phyloP scores from a whole-genome alignment of 1,284 basidiomycete genomes.

The Leccinum insolens region DNA sequence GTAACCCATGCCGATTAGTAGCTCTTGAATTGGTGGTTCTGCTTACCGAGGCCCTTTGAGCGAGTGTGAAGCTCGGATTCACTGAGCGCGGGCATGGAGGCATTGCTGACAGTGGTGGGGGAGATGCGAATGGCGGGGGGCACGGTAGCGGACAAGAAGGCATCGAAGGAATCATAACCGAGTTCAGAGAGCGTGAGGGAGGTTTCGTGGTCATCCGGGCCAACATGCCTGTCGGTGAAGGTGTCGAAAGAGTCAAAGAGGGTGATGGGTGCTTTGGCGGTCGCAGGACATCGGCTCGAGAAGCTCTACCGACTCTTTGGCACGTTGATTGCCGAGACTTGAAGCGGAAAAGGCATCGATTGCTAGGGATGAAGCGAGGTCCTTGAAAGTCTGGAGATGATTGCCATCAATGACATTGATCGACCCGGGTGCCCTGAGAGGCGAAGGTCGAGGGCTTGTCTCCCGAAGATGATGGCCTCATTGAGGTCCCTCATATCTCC shows the following conservation, averaged over 20 bases:
- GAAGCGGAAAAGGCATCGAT: too few species aligned
- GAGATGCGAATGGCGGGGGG: constrained; percentile 80
- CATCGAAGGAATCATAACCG: constrained; percentile 86
- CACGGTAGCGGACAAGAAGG: constrained; percentile 81
- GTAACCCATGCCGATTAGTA: constrained; percentile 97
- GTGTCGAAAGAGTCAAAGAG: constrained; percentile 85
- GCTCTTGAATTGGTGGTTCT: constrained; percentile 86
- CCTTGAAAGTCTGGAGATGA: too few species aligned
- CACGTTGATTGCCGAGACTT: too few species aligned
- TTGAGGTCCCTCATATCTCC: too few species aligned
- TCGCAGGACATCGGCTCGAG: constrained; percentile 50
- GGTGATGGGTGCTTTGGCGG: constrained; percentile 57
- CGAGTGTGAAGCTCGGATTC: constrained; percentile 85
- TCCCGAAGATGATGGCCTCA: too few species aligned
- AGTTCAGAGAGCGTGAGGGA: constrained; percentile 78
- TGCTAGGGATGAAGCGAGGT: too few species aligned
- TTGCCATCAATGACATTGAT: too few species aligned
- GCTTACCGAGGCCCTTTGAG: constrained; percentile 74
- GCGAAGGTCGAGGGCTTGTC: too few species aligned
- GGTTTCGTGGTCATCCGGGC: constrained; percentile 79
- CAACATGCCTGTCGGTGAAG: constrained; percentile 88
- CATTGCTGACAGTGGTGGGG: constrained; percentile 62
- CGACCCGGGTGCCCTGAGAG: too few species aligned
- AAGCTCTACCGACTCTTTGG: too few species aligned
- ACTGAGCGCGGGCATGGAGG: constrained; percentile 73